phyloP scores from a whole-genome alignment of 768 basidiomycete genomes.

The Coprinellus aureogranulatus region DNA sequence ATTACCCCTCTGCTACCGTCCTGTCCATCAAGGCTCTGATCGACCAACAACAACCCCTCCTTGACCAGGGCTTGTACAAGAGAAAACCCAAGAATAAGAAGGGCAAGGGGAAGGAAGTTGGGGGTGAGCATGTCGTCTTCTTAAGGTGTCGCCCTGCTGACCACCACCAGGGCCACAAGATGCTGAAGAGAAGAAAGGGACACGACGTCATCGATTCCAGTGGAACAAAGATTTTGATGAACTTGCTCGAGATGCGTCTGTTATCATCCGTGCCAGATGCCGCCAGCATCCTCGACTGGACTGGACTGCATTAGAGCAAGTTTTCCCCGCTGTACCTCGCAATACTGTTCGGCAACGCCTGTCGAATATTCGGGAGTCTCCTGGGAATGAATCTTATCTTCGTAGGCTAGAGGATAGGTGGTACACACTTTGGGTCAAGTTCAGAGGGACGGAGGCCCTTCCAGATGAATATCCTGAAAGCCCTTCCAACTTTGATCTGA shows the following conservation, averaged over 20 bases:
- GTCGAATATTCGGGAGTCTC: conserved; percentile 54
- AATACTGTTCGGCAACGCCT: conserved; percentile 73
- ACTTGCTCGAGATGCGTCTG: conserved; percentile 78
- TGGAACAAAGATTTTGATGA: conserved; percentile 91
- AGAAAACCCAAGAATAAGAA: conserved; percentile 17
- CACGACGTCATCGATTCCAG: conserved; percentile 65
- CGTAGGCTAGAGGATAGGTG: conserved; percentile 79
- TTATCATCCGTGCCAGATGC: conserved; percentile 78
- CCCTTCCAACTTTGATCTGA: conserved; percentile 73
- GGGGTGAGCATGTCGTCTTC: conserved; percentile 8
- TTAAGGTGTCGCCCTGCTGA: neutral
- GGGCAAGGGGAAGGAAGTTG: conserved; percentile 12
- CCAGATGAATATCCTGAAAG: conserved; percentile 70
- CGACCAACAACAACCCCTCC: conserved; percentile 6
- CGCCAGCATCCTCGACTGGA: conserved; percentile 59
- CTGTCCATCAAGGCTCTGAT: conserved; percentile 3
- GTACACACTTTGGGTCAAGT: conserved; percentile 72
- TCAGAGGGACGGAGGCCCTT: conserved; percentile 64
- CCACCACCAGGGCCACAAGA: conserved; percentile 6
- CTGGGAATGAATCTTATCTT: conserved; percentile 72
- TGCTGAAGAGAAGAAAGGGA: conserved; percentile 34
- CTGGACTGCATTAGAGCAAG: conserved; percentile 70
- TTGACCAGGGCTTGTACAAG: conserved; percentile 10
- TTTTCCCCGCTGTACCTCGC: conserved; percentile 74
- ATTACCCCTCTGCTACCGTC: neutral